A percentile compares a stretch with the other conserved stretches of the same genome.
Evolutionary conservation across 495 filamentous ascomycete species (phyloP).

Genomic region (Lindgomyces ingoldianus): DNA sequence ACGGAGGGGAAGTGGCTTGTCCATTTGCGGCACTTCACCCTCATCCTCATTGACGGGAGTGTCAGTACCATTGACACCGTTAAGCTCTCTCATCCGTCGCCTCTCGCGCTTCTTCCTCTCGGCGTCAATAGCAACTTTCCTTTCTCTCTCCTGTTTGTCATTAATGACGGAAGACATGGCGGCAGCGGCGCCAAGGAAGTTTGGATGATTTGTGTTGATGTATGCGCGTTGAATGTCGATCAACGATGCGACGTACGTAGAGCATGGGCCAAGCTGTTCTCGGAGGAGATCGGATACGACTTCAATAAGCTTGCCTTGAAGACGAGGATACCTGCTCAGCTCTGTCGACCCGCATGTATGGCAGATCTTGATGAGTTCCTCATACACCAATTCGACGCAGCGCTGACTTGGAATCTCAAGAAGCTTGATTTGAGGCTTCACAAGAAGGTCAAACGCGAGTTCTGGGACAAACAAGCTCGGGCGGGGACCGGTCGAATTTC

Average conservation of each 20-base stretch:
- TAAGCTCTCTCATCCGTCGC: slow-evolving; percentile 76
- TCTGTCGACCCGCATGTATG: slow-evolving; percentile 98
- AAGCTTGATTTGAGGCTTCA: slow-evolving; percentile 98
- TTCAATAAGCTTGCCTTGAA: slow-evolving; percentile 97
- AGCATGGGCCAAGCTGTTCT: slow-evolving; percentile 85
- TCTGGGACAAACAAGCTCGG: slow-evolving; percentile 97
- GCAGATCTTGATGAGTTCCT: slow-evolving; percentile 98
- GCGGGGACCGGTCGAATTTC: slow-evolving; percentile 95
- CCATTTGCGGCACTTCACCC: slow-evolving; percentile 40
- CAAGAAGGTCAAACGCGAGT: slow-evolving; percentile 93
- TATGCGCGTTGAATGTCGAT: slow-evolving; percentile 98
- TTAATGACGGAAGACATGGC: slow-evolving; percentile 96
- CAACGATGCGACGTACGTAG: slow-evolving; percentile 88
- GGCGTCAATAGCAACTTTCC: slow-evolving; percentile 74
- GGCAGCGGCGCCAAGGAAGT: slow-evolving; percentile 96
- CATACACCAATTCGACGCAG: slow-evolving; percentile 97
- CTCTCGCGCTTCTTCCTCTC: slow-evolving; percentile 82
- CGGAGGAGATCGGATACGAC: slow-evolving; percentile 95
- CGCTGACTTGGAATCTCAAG: slow-evolving; percentile 93
- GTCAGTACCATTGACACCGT: slow-evolving; percentile 70
- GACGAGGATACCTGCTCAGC: slow-evolving; percentile 82
- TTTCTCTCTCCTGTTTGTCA: slow-evolving; percentile 89
- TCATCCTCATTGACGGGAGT: slow-evolving; percentile 74
- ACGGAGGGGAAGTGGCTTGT: slow-evolving; percentile 59
- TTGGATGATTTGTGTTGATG: slow-evolving; percentile 99